phyloP scores from a whole-genome alignment of 345 rosid species.

The Brassica napus region Da-Ae NC_063438.1:24527001-24527500 shows the following conservation, averaged over 20 bases:
- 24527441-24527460: conserved; percentile 65
- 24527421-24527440: conserved; percentile 64
- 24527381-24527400: conserved; percentile 22
- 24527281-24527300: background rate
- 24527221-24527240: conserved; percentile 1
- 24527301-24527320: background rate
- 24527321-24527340: background rate
- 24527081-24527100: background rate
- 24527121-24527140: conserved; percentile 2
- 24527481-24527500: conserved; percentile 68
- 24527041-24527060: background rate
- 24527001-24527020: conserved; percentile 33
- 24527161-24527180: background rate
- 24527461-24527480: conserved; percentile 50
- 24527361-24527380: background rate
- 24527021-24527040: background rate
- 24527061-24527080: background rate
- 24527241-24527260: background rate
- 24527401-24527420: conserved; percentile 46
- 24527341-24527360: conserved; percentile 13
- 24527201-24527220: background rate
- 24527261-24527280: background rate
- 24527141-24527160: conserved; percentile 13
- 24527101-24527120: background rate
- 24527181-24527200: conserved; percentile 2